Base-by-base conservation (phyloP, 2,329 filamentous ascomycete genomes). In the Capronia americana region DNA sequence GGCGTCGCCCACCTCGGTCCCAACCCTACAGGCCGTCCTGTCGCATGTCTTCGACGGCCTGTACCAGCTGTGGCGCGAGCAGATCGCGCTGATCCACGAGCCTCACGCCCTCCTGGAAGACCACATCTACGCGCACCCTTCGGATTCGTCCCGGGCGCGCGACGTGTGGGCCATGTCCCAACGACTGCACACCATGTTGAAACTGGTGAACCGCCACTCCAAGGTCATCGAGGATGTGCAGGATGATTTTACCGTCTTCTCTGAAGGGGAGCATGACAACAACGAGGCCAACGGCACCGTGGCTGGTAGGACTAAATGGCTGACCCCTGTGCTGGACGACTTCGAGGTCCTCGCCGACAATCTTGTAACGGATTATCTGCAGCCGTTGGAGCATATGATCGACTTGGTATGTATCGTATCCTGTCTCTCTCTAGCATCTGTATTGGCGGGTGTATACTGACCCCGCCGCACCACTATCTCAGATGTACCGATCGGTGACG, bases 101-200 rank as follows among this genome's bases (percentile, higher is more conserved):
- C 65, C 61, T 1, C 62, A 64, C 56, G 61, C 55, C 12, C n/a
- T 48, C 34, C 75, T 85, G 64, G 80, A 83, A 71, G 81, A 83
- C 70, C 82, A 81, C 66, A 81, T 86, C 59, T 86, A 84, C 64
- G 84, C 85, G 34, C 81, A 83, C 38, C 84, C 84, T 0, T 83
- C 83, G 2, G 83, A 86, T 59, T 83, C 85, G 68, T 81, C 78
- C 10, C 77, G 83, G 1, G 83, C 83, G 0, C 82, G 82, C 1
- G 83, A 85, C 65, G 74, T 85, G 7, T 86, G 83, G 82, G 77
- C 76, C 12, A 84, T 85, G 69, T 81, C 81, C 26, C 80, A 78
- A 17, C 70, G 79, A 10, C 85, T 84, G 83, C 75, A 84, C n/a
- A 84, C 83, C 64, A 78, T 83, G 10, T 82, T 85, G 68, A 83